phyloP scores from a whole-genome alignment of 2,329 filamentous ascomycete species.

The Aureobasidium sp. region DNA sequence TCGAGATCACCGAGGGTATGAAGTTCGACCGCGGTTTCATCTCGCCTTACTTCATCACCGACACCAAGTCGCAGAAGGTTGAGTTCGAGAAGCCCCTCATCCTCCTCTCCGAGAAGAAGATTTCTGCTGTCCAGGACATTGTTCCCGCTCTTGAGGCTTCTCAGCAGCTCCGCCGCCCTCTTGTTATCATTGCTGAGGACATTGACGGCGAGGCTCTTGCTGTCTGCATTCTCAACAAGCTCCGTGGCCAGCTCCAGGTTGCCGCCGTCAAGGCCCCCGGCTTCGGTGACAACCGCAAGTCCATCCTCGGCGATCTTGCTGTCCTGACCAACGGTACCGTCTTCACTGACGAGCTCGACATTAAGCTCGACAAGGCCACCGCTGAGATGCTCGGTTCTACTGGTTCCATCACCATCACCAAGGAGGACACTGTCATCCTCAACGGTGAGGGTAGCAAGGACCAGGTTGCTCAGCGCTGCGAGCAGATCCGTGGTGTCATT shows the following conservation, averaged over 20 bases:
- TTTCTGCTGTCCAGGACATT: constrained; percentile 97
- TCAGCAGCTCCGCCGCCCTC: constrained; percentile 86
- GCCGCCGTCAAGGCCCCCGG: constrained; percentile 97
- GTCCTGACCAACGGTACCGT: constrained; percentile 95
- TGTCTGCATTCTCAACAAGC: constrained; percentile 99
- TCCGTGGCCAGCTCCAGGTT: constrained; percentile 97
- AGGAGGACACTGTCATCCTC: constrained; percentile 98
- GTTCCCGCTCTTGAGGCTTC: constrained; percentile 96
- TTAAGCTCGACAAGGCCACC: constrained; percentile 98
- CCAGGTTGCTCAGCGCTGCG: constrained; percentile 84
- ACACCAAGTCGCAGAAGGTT: constrained; percentile 96
- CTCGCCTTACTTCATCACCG: constrained; percentile 99
- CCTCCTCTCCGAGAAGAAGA: constrained; percentile 99
- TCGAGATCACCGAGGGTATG: constrained; percentile 99
- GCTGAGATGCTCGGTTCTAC: constrained; percentile 94
- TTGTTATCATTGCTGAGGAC: constrained; percentile 98
- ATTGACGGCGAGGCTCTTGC: constrained; percentile 97
- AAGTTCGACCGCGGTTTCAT: constrained; percentile 98
- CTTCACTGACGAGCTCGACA: constrained; percentile 96
- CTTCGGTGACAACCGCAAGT: constrained; percentile 99
- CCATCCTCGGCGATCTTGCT: constrained; percentile 92
- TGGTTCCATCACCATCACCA: constrained; percentile 98
- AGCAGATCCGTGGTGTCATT: constrained; percentile 98
- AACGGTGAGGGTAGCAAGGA: constrained; percentile 98
- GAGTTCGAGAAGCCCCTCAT: constrained; percentile 99